Base-by-base conservation (phyloP, 2,329 filamentous ascomycete species). In the Botrytis aclada region DNA sequence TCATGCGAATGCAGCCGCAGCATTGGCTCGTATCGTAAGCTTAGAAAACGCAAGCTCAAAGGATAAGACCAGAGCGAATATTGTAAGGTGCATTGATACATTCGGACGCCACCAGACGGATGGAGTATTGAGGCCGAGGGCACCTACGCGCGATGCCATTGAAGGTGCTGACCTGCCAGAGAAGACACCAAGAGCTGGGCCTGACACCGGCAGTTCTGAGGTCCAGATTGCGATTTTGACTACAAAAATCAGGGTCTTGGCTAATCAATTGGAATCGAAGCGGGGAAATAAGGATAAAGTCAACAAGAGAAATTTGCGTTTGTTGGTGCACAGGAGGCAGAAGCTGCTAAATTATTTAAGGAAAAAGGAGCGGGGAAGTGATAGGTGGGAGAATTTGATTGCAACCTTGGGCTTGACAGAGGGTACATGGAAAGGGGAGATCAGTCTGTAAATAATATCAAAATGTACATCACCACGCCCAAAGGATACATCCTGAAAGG, bases 191-290 rank as follows among this genome's bases (percentile, higher is more conserved):
- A 91, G 97, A 45, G 89, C 90, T n/a, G 96, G 96, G 0, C 92
- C 92, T 8, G 96, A 99, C 81, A 99, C 95, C 0, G 96, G 96
- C 51, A 97, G 93, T 78, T 93, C 93, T 10, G 96, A 99, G 84
- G 97, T 99, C n/a, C 96, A 99, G 85, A 94, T 97, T 77, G 95
- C 94, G 63, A 97, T 99, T 78, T 83, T 99, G 81, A 99, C 96
- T 4, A 89, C 94, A 73, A 98, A 98, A 87, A 99, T 99, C 81
- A 87, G 93, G 75, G 90, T 92, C 37, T 82, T 99, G 67, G 91
- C 92, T 25, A 87, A 92, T 77, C 90, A 91, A 76, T 83, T 97
- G 69, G 87, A 92, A 79, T 86, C 85, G 60, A 88, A 89, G 74
- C 83, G 85, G 77, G 93, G 92, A 8, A 89, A 92, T 82, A 94